These are phyloP conservation scores for Talaromyces amestolkiae DNA, from an alignment of 2,329 filamentous ascomycete species.

Conservation along the genomic window DNA sequence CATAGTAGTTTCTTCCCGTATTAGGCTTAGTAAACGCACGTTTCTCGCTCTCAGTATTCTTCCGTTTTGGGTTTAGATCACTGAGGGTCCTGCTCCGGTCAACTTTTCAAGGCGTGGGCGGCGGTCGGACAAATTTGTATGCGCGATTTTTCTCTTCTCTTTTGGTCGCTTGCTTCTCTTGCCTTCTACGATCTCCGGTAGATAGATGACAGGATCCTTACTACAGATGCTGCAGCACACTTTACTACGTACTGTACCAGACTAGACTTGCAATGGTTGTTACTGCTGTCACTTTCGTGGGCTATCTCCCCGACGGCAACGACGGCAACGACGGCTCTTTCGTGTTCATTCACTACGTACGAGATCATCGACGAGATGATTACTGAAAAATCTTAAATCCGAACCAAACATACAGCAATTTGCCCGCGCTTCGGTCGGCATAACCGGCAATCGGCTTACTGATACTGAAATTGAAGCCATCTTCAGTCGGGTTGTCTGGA, in stretches of 20 bases:
- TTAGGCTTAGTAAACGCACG: background rate
- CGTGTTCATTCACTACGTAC: background rate
- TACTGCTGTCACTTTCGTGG: background rate
- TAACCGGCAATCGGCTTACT: background rate
- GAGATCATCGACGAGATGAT: background rate
- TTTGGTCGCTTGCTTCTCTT: background rate
- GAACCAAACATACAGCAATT: background rate
- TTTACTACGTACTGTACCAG: background rate
- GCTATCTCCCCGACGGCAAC: conserved; percentile 11
- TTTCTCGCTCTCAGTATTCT: conserved; percentile 1
- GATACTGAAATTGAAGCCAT: background rate
- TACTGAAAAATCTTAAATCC: background rate
- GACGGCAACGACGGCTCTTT: conserved; percentile 4
- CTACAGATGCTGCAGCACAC: no score
- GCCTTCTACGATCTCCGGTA: background rate
- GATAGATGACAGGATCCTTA: background rate
- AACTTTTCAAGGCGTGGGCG: conserved; percentile 11
- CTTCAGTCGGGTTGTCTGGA: background rate
- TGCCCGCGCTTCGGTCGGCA: conserved; percentile 1
- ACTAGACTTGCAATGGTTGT: background rate
- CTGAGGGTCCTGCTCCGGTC: conserved; percentile 1
- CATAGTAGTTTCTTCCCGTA: background rate
- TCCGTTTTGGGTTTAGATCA: background rate
- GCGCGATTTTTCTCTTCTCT: conserved; percentile 18
- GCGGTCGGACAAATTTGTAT: conserved; percentile 20